Evolutionary conservation across 257 asterid species (phyloP).

Genomic region (Solanum arcanum): DNA sequence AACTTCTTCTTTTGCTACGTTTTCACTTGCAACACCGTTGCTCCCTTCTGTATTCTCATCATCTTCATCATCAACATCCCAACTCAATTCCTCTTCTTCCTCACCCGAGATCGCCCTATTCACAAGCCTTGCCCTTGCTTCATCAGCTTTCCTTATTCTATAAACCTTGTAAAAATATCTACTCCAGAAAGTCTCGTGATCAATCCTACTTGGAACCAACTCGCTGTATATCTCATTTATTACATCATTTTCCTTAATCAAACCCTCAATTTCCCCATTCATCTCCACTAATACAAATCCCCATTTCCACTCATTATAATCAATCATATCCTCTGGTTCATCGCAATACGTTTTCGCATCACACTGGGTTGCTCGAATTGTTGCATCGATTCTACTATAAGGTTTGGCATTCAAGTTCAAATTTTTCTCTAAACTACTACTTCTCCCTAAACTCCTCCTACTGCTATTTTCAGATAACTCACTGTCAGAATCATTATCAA

Average conservation of each 20-base stretch:
- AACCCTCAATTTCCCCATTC: conserved; percentile 38
- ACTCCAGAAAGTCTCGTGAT: conserved; percentile 64
- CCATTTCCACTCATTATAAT: conserved; percentile 47
- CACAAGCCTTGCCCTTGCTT: conserved; percentile 51
- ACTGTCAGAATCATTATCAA: conserved; percentile 16
- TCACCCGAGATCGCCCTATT: conserved; percentile 47
- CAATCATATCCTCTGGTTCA: conserved; percentile 42
- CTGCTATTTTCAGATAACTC: conserved; percentile 18
- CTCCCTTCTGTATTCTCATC: conserved; percentile 5
- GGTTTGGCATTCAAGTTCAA: conserved; percentile 29
- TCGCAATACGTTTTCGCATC: conserved; percentile 57
- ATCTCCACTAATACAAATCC: conserved; percentile 52
- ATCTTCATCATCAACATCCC: conserved; percentile 70
- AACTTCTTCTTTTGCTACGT: conserved; percentile 13
- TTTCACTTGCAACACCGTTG: neutral
- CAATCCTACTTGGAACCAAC: conserved; percentile 52
- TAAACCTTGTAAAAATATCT: conserved; percentile 69
- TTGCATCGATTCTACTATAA: conserved; percentile 62
- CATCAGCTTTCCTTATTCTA: conserved; percentile 51
- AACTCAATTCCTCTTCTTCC: conserved; percentile 68
- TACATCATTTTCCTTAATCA: conserved; percentile 34
- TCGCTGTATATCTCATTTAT: conserved; percentile 49
- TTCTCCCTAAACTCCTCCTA: neutral
- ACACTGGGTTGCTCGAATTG: conserved; percentile 45
- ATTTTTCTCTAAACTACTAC: conserved; percentile 13